Evolutionary conservation across 164 flowering plant species (phyloP).

Genomic region (Euptelea pleiosperma): DNA sequence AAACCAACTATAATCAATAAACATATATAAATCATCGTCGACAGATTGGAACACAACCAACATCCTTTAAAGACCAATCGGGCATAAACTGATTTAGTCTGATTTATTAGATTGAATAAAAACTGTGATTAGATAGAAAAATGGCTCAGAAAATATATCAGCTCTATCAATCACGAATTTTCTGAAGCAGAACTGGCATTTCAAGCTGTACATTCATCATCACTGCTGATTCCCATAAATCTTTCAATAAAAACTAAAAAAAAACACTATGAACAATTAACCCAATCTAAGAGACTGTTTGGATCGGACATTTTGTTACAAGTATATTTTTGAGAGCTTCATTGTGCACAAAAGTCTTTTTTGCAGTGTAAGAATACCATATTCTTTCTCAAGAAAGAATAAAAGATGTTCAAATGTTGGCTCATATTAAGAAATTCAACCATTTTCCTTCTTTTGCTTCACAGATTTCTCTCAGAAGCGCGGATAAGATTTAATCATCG

Average conservation of each 20-base stretch:
- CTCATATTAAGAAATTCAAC: constrained; percentile 92
- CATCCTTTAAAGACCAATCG: neutral
- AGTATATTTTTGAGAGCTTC: too few species aligned
- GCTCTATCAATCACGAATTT: constrained; percentile 78
- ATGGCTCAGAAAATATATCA: constrained; percentile 62
- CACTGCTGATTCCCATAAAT: too few species aligned
- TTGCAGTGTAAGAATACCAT: too few species aligned
- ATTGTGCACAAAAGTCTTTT: too few species aligned
- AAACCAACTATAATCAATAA: constrained; percentile 6
- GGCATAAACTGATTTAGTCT: too few species aligned
- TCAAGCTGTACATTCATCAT: constrained; percentile 52
- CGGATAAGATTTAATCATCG: constrained; percentile 71
- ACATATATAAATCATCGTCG: neutral
- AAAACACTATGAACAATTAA: neutral
- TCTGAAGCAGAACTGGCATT: constrained; percentile 97
- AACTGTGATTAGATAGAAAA: too few species aligned
- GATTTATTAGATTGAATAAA: too few species aligned
- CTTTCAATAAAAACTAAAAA: neutral
- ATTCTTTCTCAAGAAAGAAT: too few species aligned
- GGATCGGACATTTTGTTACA: too few species aligned
- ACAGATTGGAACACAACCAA: neutral
- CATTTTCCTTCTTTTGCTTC: constrained; percentile 50
- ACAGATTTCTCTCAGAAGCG: constrained; percentile 71
- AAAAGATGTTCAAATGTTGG: constrained; percentile 30
- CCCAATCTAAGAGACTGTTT: too few species aligned